A percentile compares a stretch with the other conserved stretches of the same genome.
Conservation (phyloP, 2,329 filamentous ascomycete species). For the Botryotinia convoluta region DNA sequence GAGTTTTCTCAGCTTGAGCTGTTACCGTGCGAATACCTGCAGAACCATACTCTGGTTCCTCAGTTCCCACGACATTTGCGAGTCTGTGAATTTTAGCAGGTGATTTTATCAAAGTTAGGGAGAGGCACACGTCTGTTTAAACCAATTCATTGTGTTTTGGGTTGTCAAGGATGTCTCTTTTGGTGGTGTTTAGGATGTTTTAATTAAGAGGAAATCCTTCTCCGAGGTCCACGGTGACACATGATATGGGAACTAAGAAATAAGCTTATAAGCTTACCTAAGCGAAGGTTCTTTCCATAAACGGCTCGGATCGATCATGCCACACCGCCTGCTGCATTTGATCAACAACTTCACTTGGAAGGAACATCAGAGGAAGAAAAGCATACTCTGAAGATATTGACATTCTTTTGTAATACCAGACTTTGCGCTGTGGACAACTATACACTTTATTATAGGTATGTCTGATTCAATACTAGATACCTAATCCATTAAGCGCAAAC, state of each 20-base stretch:
- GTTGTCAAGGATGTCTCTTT: conserved; percentile 11
- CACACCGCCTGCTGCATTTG: not conserved
- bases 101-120: conserved; percentile 3
- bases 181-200: conserved; percentile 8
- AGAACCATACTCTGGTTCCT: conserved; percentile 93
- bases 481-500: not conserved
- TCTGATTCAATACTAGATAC: no score
- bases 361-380: not conserved
- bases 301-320: not conserved
- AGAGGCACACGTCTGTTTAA: conserved; percentile 21
- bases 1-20: conserved; percentile 71
- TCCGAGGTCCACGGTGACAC: conserved; percentile 10
- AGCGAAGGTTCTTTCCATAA: not conserved
- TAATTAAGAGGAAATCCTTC: conserved; percentile 12
- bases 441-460: not conserved
- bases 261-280: not conserved
- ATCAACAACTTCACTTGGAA: not conserved
- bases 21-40: conserved; percentile 83
- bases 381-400: not conserved
- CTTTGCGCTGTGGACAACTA: not conserved
- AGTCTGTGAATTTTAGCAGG: conserved; percentile 46
- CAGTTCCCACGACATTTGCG: conserved; percentile 85
- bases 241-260: conserved; percentile 6
- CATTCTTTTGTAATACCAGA: not conserved
- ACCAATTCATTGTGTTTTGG: conserved; percentile 21